Evolutionary conservation across 441 rosid species (phyloP).

Genomic region (Bocquillonia castaneifolia): DNA sequence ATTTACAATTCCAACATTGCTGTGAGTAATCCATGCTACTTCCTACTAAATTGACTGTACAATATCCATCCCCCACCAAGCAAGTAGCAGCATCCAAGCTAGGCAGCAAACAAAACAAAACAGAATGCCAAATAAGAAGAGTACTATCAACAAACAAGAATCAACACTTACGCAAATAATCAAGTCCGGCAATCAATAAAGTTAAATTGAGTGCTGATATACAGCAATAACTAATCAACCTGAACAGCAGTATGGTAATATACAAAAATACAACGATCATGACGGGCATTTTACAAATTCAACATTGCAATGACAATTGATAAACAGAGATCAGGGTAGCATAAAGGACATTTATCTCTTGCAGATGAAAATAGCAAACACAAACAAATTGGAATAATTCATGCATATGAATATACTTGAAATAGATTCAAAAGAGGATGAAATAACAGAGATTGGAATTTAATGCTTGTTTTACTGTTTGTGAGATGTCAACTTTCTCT

Average conservation of each 20-base stretch:
- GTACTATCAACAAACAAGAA: not conserved
- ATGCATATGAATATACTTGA: too few relatives aligned
- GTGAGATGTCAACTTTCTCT: too few relatives aligned
- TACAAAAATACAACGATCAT: not conserved
- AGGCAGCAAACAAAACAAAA: not conserved
- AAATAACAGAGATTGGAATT: too few relatives aligned
- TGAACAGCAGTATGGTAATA: not conserved
- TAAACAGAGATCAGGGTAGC: too few relatives aligned
- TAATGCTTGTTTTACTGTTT: too few relatives aligned
- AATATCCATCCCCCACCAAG: constrained; percentile 22
- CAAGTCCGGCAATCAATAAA: not conserved
- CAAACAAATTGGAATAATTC: too few relatives aligned
- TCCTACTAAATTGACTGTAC: constrained; percentile 17
- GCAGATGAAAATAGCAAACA: too few relatives aligned
- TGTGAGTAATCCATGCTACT: not conserved
- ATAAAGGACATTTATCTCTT: too few relatives aligned
- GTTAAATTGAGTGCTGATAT: not conserved
- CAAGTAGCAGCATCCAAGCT: constrained; percentile 9
- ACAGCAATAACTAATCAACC: not conserved
- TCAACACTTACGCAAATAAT: not conserved
- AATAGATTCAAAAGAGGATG: too few relatives aligned
- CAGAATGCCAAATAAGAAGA: not conserved
- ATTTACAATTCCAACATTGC: constrained; percentile 25
- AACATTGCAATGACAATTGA: too few relatives aligned
- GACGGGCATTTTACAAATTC: too few relatives aligned